These are phyloP conservation scores for Trametes cinnabarina DNA, from an alignment of 768 basidiomycete genomes.

Conservation along the genomic window DNA sequence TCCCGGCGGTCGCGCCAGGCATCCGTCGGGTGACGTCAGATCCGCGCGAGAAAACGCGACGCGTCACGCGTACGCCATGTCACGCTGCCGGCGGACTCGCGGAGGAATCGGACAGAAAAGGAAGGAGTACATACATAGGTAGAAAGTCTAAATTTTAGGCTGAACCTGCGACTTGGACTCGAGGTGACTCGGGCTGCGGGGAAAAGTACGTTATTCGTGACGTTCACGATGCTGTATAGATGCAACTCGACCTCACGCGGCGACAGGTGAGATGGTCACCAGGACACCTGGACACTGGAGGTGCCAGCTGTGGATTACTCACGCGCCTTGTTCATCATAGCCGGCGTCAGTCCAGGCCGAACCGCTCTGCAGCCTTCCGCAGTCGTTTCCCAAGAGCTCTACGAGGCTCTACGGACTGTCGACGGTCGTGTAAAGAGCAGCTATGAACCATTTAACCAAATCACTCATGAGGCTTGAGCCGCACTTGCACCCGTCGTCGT, in stretches of 20 bases:
- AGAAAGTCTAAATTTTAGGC: constrained; percentile 1
- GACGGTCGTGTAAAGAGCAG: neutral
- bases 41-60: constrained; percentile 9
- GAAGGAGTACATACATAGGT: neutral
- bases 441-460: neutral
- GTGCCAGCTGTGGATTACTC: too few relatives aligned
- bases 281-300: too few relatives aligned
- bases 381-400: too few relatives aligned
- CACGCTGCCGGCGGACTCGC: neutral
- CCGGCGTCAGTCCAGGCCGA: neutral
- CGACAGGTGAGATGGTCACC: constrained; percentile 4
- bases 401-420: neutral
- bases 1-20: neutral
- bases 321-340: constrained; percentile 4
- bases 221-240: neutral
- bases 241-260: neutral
- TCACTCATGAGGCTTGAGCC: neutral
- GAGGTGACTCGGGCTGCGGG: neutral
- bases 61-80: constrained; percentile 7
- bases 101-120: neutral
- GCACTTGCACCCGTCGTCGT: neutral
- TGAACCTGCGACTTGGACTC: neutral
- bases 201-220: neutral
- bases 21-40: constrained; percentile 11
- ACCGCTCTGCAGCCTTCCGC: neutral